These are phyloP conservation scores for Cordyceps militaris DNA, from an alignment of 2,329 filamentous ascomycete genomes.

Conservation along the genomic window DNA sequence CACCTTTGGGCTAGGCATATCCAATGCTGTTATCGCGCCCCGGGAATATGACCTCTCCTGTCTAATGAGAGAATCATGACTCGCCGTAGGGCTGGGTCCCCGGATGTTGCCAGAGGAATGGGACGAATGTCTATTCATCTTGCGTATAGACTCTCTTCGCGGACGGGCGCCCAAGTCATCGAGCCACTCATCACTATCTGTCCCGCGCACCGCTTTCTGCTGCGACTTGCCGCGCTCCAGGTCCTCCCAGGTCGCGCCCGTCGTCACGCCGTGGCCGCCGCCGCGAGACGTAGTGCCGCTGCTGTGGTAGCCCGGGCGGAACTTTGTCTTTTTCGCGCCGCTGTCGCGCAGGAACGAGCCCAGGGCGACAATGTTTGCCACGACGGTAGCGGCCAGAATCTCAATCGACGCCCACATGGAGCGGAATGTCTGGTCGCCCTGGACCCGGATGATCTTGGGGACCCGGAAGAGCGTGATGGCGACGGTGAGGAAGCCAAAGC, in stretches of 20 bases:
- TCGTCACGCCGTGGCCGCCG: constrained; percentile 16
- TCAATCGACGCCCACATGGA: constrained; percentile 82
- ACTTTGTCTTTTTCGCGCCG: constrained; percentile 79
- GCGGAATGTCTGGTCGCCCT: constrained; percentile 72
- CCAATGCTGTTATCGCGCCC: not conserved
- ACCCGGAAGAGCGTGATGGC: constrained; percentile 71
- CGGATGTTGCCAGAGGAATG: not conserved
- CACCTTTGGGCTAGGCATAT: not conserved
- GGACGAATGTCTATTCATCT: constrained; percentile 7
- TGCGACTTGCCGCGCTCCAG: constrained; percentile 17
- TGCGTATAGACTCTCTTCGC: not conserved
- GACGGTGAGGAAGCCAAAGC: constrained; percentile 67
- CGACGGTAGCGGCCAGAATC: constrained; percentile 74
- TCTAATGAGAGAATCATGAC: constrained; percentile 10
- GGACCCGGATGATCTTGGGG: constrained; percentile 58
- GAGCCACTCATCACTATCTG: constrained; percentile 13
- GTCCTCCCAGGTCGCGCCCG: constrained; percentile 20
- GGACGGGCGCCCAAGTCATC: not conserved
- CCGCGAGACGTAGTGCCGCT: constrained; percentile 21
- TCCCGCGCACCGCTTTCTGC: not conserved
- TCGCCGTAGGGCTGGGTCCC: constrained; percentile 11
- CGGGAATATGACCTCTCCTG: constrained; percentile 4
- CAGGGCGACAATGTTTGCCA: constrained; percentile 79
- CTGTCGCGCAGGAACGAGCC: constrained; percentile 85
- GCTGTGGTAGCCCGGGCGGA: constrained; percentile 47